Conservation (phyloP, 305 asterid species). For the Fraxinus dipetala region DNA sequence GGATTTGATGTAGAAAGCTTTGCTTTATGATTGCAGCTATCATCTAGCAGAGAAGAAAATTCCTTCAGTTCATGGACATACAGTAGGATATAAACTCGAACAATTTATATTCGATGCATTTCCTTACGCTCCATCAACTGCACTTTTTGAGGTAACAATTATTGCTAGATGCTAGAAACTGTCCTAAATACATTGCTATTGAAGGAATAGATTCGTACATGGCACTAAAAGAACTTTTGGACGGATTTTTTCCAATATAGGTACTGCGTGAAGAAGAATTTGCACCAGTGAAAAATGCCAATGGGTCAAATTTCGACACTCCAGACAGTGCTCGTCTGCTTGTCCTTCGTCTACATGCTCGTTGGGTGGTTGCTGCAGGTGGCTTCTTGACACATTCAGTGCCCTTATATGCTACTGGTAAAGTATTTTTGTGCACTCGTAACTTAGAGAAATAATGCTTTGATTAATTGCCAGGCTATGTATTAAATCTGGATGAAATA, state of each 20-base stretch:
- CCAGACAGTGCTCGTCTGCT: constrained; percentile 92
- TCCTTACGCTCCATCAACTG: constrained; percentile 87
- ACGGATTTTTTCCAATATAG: constrained; percentile 26
- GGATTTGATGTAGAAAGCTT: constrained; percentile 19
- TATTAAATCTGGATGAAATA: background rate
- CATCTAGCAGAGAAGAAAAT: constrained; percentile 88
- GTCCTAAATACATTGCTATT: background rate
- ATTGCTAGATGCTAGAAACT: background rate
- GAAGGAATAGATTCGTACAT: background rate
- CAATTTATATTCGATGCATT: constrained; percentile 95
- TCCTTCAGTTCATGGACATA: constrained; percentile 77
- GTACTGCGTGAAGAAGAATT: constrained; percentile 91
- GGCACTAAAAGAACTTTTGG: background rate
- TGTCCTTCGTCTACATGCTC: constrained; percentile 85
- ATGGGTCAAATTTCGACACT: constrained; percentile 86
- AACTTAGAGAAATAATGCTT: background rate
- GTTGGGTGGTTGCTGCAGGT: constrained; percentile 97
- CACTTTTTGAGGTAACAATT: constrained; percentile 76
- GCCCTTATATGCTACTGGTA: constrained; percentile 86
- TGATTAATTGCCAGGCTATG: background rate
- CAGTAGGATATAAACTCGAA: constrained; percentile 78
- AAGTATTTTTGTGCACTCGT: constrained; percentile 2
- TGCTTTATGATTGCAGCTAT: constrained; percentile 50
- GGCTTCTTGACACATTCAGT: constrained; percentile 97
- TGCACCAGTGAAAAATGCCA: constrained; percentile 93